Base-by-base conservation (phyloP, 2,329 filamentous ascomycete genomes). In the Penicillium sp. region DNA sequence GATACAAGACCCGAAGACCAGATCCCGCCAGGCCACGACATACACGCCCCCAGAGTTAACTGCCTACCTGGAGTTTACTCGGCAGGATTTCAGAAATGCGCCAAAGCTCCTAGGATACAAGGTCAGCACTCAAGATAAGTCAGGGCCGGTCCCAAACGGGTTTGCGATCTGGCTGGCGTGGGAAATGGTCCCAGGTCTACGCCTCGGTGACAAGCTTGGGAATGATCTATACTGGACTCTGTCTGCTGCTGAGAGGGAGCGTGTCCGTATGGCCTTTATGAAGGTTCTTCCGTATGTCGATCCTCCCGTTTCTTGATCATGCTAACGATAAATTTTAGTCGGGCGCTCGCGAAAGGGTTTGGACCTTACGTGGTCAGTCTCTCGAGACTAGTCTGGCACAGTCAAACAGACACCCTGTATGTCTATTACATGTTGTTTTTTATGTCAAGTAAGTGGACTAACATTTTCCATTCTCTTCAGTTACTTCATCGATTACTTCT, bases 1-100 rank as follows among this genome's bases (percentile, higher is more conserved):
- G 50, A 60, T 60, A 35, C 26, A 66, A 33, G 53, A 60, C 55
- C 26, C 59, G 26, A 47, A 50, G 13, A 64, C 58, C 40, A 64
- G 64, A 66, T 22, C 54, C 56, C 58, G 53, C 19, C 64, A 66
- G 55, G 64, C 64, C 53, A 53, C 53, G 53, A 60, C 22, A 49
- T 62, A 47, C 40, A 56, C 28, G 13, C 64, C 61, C 28, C 42
- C 33, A 58, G 58, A 64, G 37, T 59, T 61, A 53, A 56, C 22
- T 30, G 56, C 38, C 44, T 53, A 62, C 49, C 53, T 35, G 24
- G 42, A 45, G 38, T 26, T 38, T 30, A 62, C 59, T 58, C 33
- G 53, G 28, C 45, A 60, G 45, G 35, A 42, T 40, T 64, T 44
- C 19, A 56, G 59, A n/a, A 53, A 58, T 45, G 47, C 40, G 47